Conservation (phyloP, 768 basidiomycete genomes). For the Mycena galericulata region DNA sequence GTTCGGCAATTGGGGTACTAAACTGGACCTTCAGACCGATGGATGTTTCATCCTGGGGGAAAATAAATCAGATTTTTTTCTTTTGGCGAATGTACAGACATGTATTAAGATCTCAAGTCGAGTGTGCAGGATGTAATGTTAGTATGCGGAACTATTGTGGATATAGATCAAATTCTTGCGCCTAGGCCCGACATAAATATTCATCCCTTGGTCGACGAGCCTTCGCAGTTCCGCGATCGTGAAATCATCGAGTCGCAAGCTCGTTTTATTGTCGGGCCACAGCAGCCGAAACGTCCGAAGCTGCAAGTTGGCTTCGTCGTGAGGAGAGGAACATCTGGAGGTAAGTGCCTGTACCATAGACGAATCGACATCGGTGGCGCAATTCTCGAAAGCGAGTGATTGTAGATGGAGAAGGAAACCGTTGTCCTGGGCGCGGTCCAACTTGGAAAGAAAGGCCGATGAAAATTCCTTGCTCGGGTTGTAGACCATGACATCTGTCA, state of each 20-base stretch:
- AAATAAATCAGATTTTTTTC: too few relatives aligned
- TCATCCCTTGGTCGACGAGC: neutral
- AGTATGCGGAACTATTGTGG: too few relatives aligned
- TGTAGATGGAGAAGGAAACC: slow-evolving; percentile 6
- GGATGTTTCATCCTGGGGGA: too few relatives aligned
- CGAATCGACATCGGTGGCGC: neutral
- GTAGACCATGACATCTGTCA: neutral
- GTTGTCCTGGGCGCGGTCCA: neutral
- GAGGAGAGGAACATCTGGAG: too few relatives aligned
- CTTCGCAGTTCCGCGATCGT: neutral
- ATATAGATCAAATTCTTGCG: neutral
- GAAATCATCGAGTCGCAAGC: too few relatives aligned
- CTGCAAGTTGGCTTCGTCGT: neutral
- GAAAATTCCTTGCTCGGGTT: neutral
- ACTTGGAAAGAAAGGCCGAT: neutral
- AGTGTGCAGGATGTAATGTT: too few relatives aligned
- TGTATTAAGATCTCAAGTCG: too few relatives aligned
- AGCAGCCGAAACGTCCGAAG: neutral
- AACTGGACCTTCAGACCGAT: too few relatives aligned
- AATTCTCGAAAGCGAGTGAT: neutral
- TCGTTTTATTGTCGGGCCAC: neutral
- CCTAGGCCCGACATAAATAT: neutral
- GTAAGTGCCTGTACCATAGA: neutral
- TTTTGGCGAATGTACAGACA: too few relatives aligned
- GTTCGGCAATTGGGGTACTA: too few relatives aligned